Base-by-base conservation (phyloP, 2,329 filamentous ascomycete species). In the Botryotinia convoluta region DNA sequence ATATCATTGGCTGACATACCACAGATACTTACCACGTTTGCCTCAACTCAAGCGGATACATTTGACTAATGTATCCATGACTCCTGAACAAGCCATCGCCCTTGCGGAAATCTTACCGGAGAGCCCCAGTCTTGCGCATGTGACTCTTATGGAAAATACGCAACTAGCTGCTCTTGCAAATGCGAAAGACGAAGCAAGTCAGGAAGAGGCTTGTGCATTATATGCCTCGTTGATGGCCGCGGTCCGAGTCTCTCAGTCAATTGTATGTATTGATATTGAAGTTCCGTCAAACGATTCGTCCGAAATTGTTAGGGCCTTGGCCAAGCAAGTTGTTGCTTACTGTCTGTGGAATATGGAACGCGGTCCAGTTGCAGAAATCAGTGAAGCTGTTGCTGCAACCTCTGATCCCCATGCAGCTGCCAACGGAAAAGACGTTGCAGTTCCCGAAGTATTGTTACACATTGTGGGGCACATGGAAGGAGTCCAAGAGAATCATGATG, bases 291-390 rank as follows among this genome's bases (percentile, higher is more conserved):
- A 90, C 35, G 90, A 93, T 72, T 93, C 92, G n/a, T 93, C 92
- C 72, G 96, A 98, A 81, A 89, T 98, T 37, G 93, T 98, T 78
- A 97, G 94, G 82, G 95, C 94, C 4, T 87, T 98, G 77, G 95
- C 94, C 0, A 97, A 95, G 79, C 95, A 97, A 81, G 92, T 97
- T n/a, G 91, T 98, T 61, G 95, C 94, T 0, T 98, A 98, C 82
- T 97, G 93, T 75, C 86, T 99, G 75, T 90, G 93, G 73, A 99
- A 99, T 79, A 91, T 99, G 85, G 94, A 97, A 81, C 89, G 88
- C 16, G 88, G 92, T 26, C 90, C 93, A 18, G 89, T 94, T 74
- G 86, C 88, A 16, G 90, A 92, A 72, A 87, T 89, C 74, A 84
- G 84, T 75, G 81, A 86, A 65, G 82, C 84, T 48, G 82, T 85